Evolutionary conservation across 2,329 filamentous ascomycete species (phyloP).

Genomic region (Ramichloridium luteum): DNA sequence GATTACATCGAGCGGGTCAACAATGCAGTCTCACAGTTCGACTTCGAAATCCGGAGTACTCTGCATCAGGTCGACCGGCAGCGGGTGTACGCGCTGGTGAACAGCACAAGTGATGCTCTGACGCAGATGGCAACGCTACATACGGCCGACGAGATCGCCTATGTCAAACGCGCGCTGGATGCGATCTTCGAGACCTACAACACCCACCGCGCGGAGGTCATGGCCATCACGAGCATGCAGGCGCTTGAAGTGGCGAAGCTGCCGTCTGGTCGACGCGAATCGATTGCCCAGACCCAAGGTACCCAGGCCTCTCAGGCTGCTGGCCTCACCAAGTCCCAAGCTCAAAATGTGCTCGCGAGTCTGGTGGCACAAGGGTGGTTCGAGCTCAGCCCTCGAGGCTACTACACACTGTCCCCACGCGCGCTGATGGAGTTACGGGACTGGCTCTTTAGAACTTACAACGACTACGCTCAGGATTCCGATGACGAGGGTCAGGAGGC

Average conservation of each 20-base stretch:
- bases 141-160: conserved; percentile 73
- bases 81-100: conserved; percentile 73
- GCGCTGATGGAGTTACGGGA: conserved; percentile 71
- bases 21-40: conserved; percentile 61
- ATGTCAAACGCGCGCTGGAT: conserved; percentile 76
- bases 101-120: conserved; percentile 70
- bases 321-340: conserved; percentile 61
- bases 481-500: conserved; percentile 31
- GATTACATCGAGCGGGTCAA: conserved; percentile 60
- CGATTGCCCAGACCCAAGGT: conserved; percentile 14
- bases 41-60: conserved; percentile 72
- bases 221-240: conserved; percentile 70
- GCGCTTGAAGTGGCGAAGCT: conserved; percentile 55
- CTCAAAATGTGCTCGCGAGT: conserved; percentile 56
- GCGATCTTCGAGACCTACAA: conserved; percentile 88
- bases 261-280: conserved; percentile 24
- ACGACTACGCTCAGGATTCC: conserved; percentile 53
- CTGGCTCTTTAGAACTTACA: conserved; percentile 84
- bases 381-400: conserved; percentile 57
- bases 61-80: conserved; percentile 50
- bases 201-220: conserved; percentile 62
- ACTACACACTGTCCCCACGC: conserved; percentile 64
- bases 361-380: conserved; percentile 78
- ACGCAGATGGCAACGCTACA: conserved; percentile 80
- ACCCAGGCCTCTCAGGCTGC: conserved; percentile 10